phyloP scores from a whole-genome alignment of 306 rosid species.

The Cajanus cajan region DNA sequence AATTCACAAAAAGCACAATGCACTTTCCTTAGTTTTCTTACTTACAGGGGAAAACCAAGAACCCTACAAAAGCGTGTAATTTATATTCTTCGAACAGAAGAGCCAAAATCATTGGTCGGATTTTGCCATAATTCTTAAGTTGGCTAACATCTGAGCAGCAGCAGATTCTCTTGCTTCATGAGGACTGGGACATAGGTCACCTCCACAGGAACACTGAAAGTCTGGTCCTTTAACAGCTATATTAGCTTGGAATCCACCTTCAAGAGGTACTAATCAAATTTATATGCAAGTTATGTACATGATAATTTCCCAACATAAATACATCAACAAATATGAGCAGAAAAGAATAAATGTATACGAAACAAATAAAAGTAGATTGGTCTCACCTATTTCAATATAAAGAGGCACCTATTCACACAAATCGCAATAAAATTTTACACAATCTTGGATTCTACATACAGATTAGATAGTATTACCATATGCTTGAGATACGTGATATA shows the following conservation, averaged over 20 bases:
- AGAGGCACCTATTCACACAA: not conserved
- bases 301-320: not conserved
- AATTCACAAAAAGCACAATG: not conserved
- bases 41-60: not conserved
- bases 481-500: slow-evolving; percentile 43
- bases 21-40: not conserved
- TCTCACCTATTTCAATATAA: not conserved
- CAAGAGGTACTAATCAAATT: slow-evolving; percentile 14
- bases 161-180: slow-evolving; percentile 57
- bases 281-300: not conserved
- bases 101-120: not conserved
- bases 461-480: slow-evolving; percentile 45
- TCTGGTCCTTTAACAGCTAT: slow-evolving; percentile 55
- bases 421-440: not conserved
- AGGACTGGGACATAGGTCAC: slow-evolving; percentile 34
- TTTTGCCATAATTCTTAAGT: slow-evolving; percentile 33
- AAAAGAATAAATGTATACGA: not conserved
- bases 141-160: slow-evolving; percentile 45
- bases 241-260: slow-evolving; percentile 65
- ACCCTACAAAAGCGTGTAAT: not conserved
- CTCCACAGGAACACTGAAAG: slow-evolving; percentile 47
- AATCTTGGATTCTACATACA: not conserved
- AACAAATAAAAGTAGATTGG: not conserved
- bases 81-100: not conserved
- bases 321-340: not conserved